Conservation (phyloP, 306 rosid genomes). For the Vigna radiata region DNA sequence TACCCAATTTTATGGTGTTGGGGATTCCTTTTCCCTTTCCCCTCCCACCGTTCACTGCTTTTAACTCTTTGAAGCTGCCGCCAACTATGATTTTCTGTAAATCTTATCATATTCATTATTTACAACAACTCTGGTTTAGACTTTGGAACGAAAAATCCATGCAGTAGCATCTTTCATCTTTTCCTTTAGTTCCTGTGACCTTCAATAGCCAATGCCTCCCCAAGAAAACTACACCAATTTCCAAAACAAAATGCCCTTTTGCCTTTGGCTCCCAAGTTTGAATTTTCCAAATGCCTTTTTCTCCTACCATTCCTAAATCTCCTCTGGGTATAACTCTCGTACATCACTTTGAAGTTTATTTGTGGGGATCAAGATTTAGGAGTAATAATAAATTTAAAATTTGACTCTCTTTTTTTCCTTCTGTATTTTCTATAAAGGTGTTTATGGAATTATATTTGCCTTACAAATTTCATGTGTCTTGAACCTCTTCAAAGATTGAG, state of each 20-base stretch:
- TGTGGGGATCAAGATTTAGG: neutral
- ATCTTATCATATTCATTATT: slow-evolving; percentile 3
- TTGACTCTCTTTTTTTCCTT: neutral
- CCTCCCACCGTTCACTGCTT: slow-evolving; percentile 32
- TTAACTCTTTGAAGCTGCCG: slow-evolving; percentile 45
- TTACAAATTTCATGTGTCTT: neutral
- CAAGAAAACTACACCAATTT: slow-evolving; percentile 29
- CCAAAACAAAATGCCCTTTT: slow-evolving; percentile 41
- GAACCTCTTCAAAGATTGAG: slow-evolving; percentile 13
- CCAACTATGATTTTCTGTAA: slow-evolving; percentile 29
- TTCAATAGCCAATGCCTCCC: slow-evolving; percentile 34
- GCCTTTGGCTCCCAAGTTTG: slow-evolving; percentile 38
- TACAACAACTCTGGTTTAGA: slow-evolving; percentile 7
- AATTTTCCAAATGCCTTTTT: slow-evolving; percentile 32
- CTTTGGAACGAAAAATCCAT: neutral
- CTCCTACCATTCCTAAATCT: neutral
- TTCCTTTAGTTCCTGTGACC: slow-evolving; percentile 36
- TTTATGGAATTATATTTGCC: neutral
- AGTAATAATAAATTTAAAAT: neutral
- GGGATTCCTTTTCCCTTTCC: slow-evolving; percentile 34
- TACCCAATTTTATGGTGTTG: slow-evolving; percentile 55
- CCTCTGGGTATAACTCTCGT: slow-evolving; percentile 1
- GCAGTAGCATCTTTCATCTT: slow-evolving; percentile 13
- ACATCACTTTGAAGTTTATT: neutral
- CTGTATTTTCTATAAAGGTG: neutral